Base-by-base conservation (phyloP, 768 basidiomycete species). In the Strobilomyces confusus region DNA sequence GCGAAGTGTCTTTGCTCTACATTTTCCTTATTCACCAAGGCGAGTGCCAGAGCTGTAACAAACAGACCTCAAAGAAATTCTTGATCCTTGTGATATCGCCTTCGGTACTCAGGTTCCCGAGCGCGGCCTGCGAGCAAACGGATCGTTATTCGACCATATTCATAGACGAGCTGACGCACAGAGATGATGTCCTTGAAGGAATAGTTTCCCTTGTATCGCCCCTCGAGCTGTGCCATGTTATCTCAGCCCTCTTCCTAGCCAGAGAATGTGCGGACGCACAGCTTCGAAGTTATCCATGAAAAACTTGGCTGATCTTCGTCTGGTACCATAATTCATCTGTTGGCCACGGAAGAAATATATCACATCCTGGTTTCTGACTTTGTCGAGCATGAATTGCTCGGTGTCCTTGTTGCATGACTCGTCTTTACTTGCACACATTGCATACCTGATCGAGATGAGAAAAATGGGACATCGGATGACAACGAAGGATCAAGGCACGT, bases 11-110 rank as follows among this genome's bases (percentile, higher is more conserved):
- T 69, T 82, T 86, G 64, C 75, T 75, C 82, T 86, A 54, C 26
- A 32, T 32, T 54, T 30, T 19, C 33, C 13, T 43, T 50, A 6
- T 56, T 34, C n/a, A 33, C 43, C 4, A 14, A 8, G 13, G 25
- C 29, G 14, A 29, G 36, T 42, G 26, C 6, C 23, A 30, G 19
- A 41, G 12, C 26, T 26, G 14, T 22, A 38, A 47, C 37, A 41
- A 32, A 54, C 71, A 68, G 67, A 84, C 87, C 76, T 84, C 80
- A 77, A 93, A 98, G 77, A 91, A 95, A 5, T 71, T 78, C 48
- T 78, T 77, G 14, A 83, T 77, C 20, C 74, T 75, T 48, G 82
- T 71, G 38, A 80, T 76, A 71, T 97, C 95, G 54, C 80, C 69
- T 56, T 84, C 72, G 20, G 80, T 82, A n/a, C 86, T 81, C 51